A percentile compares a stretch with the other conserved stretches of the same genome.
These are phyloP conservation scores for Psilocybe tampanensis DNA, from an alignment of 768 basidiomycete genomes.

Conservation along the genomic window DNA sequence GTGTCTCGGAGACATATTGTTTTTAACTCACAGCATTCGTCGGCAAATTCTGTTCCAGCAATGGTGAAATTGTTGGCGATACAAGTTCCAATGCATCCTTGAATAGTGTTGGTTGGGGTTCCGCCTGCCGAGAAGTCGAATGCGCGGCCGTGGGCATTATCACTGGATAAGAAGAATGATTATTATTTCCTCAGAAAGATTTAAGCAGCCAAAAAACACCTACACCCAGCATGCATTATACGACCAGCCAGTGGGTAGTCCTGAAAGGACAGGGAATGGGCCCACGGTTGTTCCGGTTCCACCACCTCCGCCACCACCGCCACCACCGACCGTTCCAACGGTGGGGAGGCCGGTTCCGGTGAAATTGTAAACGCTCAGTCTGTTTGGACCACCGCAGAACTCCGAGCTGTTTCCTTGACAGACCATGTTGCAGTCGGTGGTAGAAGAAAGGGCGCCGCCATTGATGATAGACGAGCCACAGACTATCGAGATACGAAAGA, in stretches of 20 bases:
- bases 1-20: too few species aligned
- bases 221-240: constrained; percentile 72
- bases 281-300: constrained; percentile 36
- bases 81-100: constrained; percentile 67
- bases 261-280: constrained; percentile 46
- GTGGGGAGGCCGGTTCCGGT: constrained; percentile 57
- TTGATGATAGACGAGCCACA: constrained; percentile 52
- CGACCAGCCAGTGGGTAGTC: constrained; percentile 57
- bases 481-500: constrained; percentile 32
- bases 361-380: constrained; percentile 69
- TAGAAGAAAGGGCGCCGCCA: constrained; percentile 45
- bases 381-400: constrained; percentile 74
- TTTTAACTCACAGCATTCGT: constrained; percentile 36
- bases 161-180: constrained; percentile 36
- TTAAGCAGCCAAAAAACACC: constrained; percentile 20
- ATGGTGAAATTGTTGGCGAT: constrained; percentile 55
- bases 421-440: constrained; percentile 65
- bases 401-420: constrained; percentile 65
- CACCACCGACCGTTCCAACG: constrained; percentile 34
- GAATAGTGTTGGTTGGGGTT: constrained; percentile 50
- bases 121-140: constrained; percentile 34
- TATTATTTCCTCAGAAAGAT: background rate
- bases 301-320: constrained; percentile 36
- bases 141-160: constrained; percentile 68
- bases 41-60: constrained; percentile 70